Evolutionary conservation across 2,329 filamentous ascomycete genomes (phyloP), one percentile per base, ranked within the genome.

Genomic region (Biscogniauxia mediterranea): DNA sequence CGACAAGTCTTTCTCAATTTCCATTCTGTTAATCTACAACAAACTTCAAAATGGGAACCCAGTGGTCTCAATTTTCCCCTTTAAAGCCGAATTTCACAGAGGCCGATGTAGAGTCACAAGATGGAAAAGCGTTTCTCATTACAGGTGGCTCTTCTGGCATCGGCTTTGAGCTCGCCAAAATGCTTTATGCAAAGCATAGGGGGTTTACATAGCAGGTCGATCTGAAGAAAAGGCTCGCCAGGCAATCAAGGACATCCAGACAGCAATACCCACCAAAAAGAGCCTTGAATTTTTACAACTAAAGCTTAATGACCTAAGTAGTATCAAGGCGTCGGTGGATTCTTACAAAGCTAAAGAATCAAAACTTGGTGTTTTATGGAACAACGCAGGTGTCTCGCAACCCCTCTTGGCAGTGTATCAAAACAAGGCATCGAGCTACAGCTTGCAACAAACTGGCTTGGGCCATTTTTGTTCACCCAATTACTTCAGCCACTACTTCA

Each of bases 391-490:
- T 0, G 64, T 68, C 9, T 72, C 69, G 1, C 57, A 56, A 1
- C 56, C 62, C 63, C 68, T 3, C 19, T 54, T 2, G 68, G 67
- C 0, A 68, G 66, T 9, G 59, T 61, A 1, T 74, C 71, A 2
- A 67, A 61, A 11, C 76, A 78, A 53, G 75, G 71, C 2, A 61
- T 76, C n/a, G 76, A 79, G 59, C 50, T 70, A 1, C 71, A 77
- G 58, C 53, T 77, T 0, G 76, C 72, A 2, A 70, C 73, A 26
- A 73, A 78, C 51, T 77, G 72, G 52, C 65, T 77, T 23, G 75
- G 70, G 0, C 71, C 73, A 0, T 69, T 76, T 25, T 64, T 77
- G 9, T 68, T 79, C 58, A 76, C 75, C 0, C 67, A 71, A 28
- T 66, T 75, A 1, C 73, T 79, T 3, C 54, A 74, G 8, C 72